Conservation (phyloP, 192 early-diverging fungal species). For the Phycomyces blakesleeanus region DNA sequence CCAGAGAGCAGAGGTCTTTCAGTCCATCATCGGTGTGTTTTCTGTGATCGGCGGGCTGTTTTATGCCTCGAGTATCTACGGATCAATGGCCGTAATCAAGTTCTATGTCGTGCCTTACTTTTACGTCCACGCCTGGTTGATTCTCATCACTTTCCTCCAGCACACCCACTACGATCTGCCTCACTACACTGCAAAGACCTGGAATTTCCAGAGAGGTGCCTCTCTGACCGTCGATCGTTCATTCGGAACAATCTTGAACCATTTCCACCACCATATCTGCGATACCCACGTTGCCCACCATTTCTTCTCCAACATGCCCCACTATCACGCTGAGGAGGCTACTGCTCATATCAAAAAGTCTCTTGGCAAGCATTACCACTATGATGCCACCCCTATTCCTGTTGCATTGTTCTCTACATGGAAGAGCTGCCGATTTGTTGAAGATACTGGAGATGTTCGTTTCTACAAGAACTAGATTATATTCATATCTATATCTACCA, state of each 20-base stretch:
- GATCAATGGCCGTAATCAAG: slow-evolving; percentile 59
- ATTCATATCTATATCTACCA: no score
- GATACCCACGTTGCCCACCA: slow-evolving; percentile 96
- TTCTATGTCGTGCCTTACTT: slow-evolving; percentile 91
- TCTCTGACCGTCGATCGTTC: slow-evolving; percentile 84
- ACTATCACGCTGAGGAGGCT: slow-evolving; percentile 87
- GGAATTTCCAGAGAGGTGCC: slow-evolving; percentile 92
- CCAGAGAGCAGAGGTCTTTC: slow-evolving; percentile 64
- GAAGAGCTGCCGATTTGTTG: slow-evolving; percentile 79
- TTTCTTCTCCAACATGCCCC: slow-evolving; percentile 92
- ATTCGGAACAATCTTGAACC: slow-evolving; percentile 82
- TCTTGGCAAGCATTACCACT: slow-evolving; percentile 76
- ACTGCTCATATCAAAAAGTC: slow-evolving; percentile 74
- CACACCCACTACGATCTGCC: slow-evolving; percentile 86
- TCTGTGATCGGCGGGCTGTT: slow-evolving; percentile 60
- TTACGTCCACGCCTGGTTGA: slow-evolving; percentile 91
- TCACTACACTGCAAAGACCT: slow-evolving; percentile 78
- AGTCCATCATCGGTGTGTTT: slow-evolving; percentile 59
- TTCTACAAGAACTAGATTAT: slow-evolving; percentile 52
- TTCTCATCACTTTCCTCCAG: slow-evolving; percentile 91
- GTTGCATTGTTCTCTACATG: slow-evolving; percentile 65
- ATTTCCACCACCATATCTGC: slow-evolving; percentile 74
- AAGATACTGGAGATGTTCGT: slow-evolving; percentile 78
- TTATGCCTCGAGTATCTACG: slow-evolving; percentile 45
- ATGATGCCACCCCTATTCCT: slow-evolving; percentile 65